Base-by-base conservation (phyloP, 2,329 filamentous ascomycete species). In the Botryotinia convoluta region DNA sequence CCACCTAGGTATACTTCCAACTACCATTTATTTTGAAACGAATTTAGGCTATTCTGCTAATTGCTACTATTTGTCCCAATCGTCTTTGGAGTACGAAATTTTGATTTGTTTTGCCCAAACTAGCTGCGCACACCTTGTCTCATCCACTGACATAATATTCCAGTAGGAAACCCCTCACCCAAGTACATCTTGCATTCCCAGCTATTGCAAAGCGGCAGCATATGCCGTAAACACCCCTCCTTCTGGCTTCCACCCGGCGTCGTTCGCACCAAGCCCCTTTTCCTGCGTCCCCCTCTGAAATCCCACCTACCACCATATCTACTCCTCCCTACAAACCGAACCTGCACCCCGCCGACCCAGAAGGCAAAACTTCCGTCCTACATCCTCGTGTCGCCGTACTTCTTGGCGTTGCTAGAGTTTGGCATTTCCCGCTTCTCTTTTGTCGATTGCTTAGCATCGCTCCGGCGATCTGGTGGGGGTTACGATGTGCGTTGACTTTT, bases 311-410 rank as follows among this genome's bases (percentile, higher is more conserved):
- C 37, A 32, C 60, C 32, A 54, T 70, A 26, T 20, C 74, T 42
- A 59, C 74, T 26, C 37, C 68, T 32, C 42, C 51, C 57, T 74
- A 57, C 73, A 76, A 76, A 7, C 77, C 76, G 22, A 78, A 78
- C 51, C 76, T 76, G 12, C 76, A 78, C 69, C 77, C 77, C 44
- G 75, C 76, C 7, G 73, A 75, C 44, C 76, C 79, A 8, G 78
- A 79, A 54, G 74, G 76, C 45, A 76, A 75, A 44, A 69, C 74
- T 42, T 79, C 87, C 26, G 84, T 91, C 70, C 85, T 94, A 61
- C 92, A 94, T 79, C 93, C 93, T 20, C 92, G 92, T 72, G 89
- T 95, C 72, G 93, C 93, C 75, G 92, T 94, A 78, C 88, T 93
- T 45, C 87, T 95, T 64, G 92, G 93, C 69, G 89, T 96, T 26